A percentile compares a stretch with the other conserved stretches of the same genome.
Evolutionary conservation across 768 basidiomycete species (phyloP).

Genomic region (Boletus reticuloceps): DNA sequence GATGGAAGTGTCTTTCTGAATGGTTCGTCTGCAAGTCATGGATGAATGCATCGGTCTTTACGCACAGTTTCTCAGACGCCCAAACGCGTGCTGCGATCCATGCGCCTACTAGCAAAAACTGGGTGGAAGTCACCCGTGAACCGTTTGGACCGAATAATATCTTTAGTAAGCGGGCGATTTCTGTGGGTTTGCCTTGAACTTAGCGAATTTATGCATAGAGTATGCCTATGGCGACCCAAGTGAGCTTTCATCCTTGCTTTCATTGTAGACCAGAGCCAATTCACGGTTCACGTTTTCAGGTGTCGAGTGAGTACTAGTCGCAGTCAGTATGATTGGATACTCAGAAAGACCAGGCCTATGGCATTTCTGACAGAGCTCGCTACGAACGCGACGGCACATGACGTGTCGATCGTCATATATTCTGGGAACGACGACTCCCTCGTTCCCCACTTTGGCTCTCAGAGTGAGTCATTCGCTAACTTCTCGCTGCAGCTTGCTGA

Average conservation of each 20-base stretch:
- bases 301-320: conserved; percentile 29
- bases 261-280: background rate
- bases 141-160: conserved; percentile 14
- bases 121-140: conserved; percentile 29
- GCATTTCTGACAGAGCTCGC: conserved; percentile 64
- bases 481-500: background rate
- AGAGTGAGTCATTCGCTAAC: conserved; percentile 40
- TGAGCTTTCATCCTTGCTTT: conserved; percentile 13
- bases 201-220: conserved; percentile 4
- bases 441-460: conserved; percentile 58
- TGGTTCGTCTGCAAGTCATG: conserved; percentile 40
- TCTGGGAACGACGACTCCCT: conserved; percentile 71
- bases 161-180: conserved; percentile 11
- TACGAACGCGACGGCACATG: conserved; percentile 51
- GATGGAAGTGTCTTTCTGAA: conserved; percentile 60
- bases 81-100: conserved; percentile 57
- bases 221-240: conserved; percentile 28
- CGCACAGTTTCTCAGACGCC: conserved; percentile 36
- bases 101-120: conserved; percentile 61
- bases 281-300: conserved; percentile 19
- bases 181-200: no score
- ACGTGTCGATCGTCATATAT: conserved; percentile 50
- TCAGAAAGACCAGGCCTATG: conserved; percentile 46
- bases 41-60: conserved; percentile 47
- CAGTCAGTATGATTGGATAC: background rate